These are phyloP conservation scores for Gryganskiella cystojenkinii DNA, from an alignment of 192 early-diverging fungal species.

Conservation along the genomic window DNA sequence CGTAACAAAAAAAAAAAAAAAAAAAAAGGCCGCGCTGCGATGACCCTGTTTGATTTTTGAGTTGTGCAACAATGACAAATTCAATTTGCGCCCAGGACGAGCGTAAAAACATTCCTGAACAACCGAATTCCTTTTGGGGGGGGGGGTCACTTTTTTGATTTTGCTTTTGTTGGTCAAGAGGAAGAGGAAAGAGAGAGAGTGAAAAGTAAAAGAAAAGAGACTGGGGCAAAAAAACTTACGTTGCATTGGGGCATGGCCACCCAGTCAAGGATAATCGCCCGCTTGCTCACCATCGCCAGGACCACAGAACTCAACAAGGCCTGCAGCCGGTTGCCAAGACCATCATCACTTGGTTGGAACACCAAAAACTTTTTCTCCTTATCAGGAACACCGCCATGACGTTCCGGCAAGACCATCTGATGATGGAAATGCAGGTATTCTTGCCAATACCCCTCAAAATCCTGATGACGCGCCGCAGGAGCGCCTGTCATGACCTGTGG, in stretches of 20 bases:
- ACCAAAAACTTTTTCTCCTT: constrained; percentile 30
- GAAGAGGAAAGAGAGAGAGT: neutral
- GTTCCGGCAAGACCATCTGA: constrained; percentile 29
- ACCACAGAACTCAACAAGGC: constrained; percentile 42
- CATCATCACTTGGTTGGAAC: constrained; percentile 49
- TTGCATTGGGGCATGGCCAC: constrained; percentile 46
- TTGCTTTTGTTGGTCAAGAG: too few species aligned
- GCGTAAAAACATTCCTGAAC: too few species aligned
- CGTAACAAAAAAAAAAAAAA: neutral
- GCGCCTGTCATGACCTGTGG: constrained; percentile 10
- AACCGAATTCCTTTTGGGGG: neutral
- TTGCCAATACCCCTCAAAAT: constrained; percentile 44
- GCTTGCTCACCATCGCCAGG: constrained; percentile 33
- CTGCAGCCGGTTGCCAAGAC: constrained; percentile 43
- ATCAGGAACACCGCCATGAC: constrained; percentile 20
- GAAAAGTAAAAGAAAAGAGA: neutral
- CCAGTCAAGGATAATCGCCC: constrained; percentile 48
- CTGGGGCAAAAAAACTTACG: constrained; percentile 29
- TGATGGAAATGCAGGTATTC: constrained; percentile 45
- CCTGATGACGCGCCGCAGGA: constrained; percentile 6
- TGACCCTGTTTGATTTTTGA: neutral
- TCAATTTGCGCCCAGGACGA: too few species aligned
- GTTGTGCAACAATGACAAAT: neutral
- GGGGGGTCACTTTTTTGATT: neutral
- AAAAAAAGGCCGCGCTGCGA: neutral